Base-by-base conservation (phyloP, 371 early-diverging fungal species). In the Haplosporangium sp. region DNA sequence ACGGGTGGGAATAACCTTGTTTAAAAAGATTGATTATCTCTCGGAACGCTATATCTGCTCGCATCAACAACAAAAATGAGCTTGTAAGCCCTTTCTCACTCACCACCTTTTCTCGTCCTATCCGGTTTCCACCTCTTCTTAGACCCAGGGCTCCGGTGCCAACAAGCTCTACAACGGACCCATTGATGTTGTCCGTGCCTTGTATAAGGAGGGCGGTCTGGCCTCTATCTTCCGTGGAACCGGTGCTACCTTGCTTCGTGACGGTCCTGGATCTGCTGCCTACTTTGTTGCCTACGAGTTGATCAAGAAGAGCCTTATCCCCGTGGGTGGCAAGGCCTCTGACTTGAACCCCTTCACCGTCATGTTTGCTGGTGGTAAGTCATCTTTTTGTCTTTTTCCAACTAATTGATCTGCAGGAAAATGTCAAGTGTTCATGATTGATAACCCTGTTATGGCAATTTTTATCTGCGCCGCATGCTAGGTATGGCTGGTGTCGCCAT, bases 221-320 rank as follows among this genome's bases (percentile, higher is more conserved):
- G 80, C 88, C 46, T 88, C 92, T 53, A 87, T 98, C 80, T 98
- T 93, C 90, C 88, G 95, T 74, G 98, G 99, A 65, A 95, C 97
- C 13, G 91, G 93, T 61, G 98, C 98, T 48, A 98, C 99, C 6
- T 85, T 98, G 38, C 85, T 95, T 66, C 90, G 99, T 65, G 99
- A 98, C 82, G 91, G 91, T 50, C 97, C 98, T 14, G 99, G 98
- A 62, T 93, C 93, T 42, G 97, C 96, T 50, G 97, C 96, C n/a
- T 98, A 96, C 88, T 96, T 98, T 91, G 96, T 94, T 69, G 95
- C 94, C 11, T 99, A 98, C 81, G 99, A 99, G 84, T 73, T 89
- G 58, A 84, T 94, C 86, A 95, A 98, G 86, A 85, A 88, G 67
- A 58, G 85, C 20, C 85, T 99, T 69, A 94, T 93, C 64, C 93